phyloP scores from a whole-genome alignment of 2,329 filamentous ascomycete species.

The Neophaeococcomyces aloes region DNA sequence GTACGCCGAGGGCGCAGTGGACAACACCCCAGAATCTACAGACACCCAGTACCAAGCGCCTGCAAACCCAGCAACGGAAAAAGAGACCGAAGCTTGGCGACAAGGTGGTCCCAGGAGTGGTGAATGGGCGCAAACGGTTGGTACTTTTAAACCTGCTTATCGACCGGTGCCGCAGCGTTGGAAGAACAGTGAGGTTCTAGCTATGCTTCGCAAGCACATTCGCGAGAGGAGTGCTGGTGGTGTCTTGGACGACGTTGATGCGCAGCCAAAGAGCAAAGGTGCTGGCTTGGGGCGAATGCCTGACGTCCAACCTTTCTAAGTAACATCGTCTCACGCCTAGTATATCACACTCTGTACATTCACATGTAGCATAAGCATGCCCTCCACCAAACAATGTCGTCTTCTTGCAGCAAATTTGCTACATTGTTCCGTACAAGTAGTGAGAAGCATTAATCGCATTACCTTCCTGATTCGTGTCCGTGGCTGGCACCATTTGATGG shows the following conservation, averaged over 20 bases:
- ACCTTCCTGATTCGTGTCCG: too few species aligned
- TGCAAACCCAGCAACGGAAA: conserved; percentile 22
- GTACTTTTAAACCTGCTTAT: conserved; percentile 88
- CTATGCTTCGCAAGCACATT: conserved; percentile 70
- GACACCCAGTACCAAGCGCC: conserved; percentile 17
- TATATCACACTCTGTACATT: too few species aligned
- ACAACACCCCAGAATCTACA: conserved; percentile 11
- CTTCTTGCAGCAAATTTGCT: too few species aligned
- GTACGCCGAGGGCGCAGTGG: conserved; percentile 42
- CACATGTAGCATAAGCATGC: too few species aligned
- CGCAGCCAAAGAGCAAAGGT: conserved; percentile 15
- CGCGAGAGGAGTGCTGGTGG: conserved; percentile 55
- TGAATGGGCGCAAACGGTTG: conserved; percentile 95
- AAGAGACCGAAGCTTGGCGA: conserved; percentile 41
- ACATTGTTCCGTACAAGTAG: too few species aligned
- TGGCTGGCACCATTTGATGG: too few species aligned
- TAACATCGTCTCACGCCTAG: too few species aligned
- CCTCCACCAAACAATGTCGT: too few species aligned
- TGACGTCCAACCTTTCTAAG: conserved; percentile 18
- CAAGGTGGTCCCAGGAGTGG: conserved; percentile 48
- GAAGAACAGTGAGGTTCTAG: conserved; percentile 70
- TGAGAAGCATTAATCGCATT: too few species aligned
- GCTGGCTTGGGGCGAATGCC: conserved; percentile 39
- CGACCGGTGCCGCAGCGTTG: conserved; percentile 78
- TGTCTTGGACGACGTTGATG: conserved; percentile 28